Conservation (phyloP, 495 filamentous ascomycete species). For the Haplographium delicatum region DNA sequence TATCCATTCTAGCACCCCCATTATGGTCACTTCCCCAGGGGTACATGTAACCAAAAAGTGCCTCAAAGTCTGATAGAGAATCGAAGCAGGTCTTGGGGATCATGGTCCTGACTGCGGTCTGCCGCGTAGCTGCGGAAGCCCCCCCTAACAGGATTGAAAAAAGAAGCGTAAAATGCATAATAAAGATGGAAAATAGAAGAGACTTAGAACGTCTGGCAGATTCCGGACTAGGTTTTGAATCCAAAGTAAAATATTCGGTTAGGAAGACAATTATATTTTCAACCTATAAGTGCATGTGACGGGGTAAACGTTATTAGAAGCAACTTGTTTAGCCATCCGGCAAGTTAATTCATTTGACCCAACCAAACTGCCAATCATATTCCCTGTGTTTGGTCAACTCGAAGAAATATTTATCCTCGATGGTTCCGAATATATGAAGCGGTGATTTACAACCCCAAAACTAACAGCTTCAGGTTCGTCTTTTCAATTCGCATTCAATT, state of each 20-base stretch:
- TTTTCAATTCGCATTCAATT: too few relatives aligned
- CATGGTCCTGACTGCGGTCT: constrained; percentile 29
- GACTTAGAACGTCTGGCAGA: background rate
- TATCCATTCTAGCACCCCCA: constrained; percentile 52
- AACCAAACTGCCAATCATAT: too few relatives aligned
- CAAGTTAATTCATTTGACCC: too few relatives aligned
- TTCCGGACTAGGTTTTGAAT: background rate
- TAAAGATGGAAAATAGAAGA: too few relatives aligned
- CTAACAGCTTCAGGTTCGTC: too few relatives aligned
- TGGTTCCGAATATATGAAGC: too few relatives aligned
- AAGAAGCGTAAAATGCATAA: background rate
- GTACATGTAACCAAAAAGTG: constrained; percentile 50
- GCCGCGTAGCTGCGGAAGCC: constrained; percentile 6
- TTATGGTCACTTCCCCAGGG: constrained; percentile 45
- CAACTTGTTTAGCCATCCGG: too few relatives aligned
- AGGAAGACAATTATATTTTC: background rate
- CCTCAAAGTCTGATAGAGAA: constrained; percentile 42
- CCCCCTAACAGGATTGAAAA: background rate
- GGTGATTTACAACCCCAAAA: too few relatives aligned
- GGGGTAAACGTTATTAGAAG: too few relatives aligned
- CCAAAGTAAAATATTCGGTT: background rate
- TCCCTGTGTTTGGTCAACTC: too few relatives aligned
- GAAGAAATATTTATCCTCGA: too few relatives aligned
- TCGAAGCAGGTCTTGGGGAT: constrained; percentile 51
- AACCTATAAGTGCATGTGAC: background rate